phyloP scores from a whole-genome alignment of 495 filamentous ascomycete genomes.

The Ramalina intermedia region DNA sequence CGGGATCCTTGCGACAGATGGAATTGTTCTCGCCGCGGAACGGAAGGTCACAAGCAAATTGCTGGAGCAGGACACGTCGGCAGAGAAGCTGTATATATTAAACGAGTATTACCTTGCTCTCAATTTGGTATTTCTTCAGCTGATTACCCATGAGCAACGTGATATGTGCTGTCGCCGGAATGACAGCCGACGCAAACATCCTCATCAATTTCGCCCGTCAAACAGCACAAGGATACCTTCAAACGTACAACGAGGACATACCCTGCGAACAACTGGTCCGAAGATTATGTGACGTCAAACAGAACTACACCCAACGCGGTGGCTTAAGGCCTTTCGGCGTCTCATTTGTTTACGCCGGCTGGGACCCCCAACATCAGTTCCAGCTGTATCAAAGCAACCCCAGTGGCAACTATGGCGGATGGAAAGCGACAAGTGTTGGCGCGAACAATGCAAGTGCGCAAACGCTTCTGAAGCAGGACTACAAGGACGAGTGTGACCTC shows the following conservation, averaged over 20 bases:
- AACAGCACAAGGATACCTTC: constrained; percentile 89
- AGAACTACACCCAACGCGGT: constrained; percentile 98
- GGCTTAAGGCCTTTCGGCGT: constrained; percentile 96
- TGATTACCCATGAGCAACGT: constrained; percentile 60
- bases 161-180: constrained; percentile 98
- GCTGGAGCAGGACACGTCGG: constrained; percentile 96
- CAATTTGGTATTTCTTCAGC: constrained; percentile 1
- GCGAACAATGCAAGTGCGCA: constrained; percentile 97
- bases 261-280: constrained; percentile 98
- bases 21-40: constrained; percentile 97
- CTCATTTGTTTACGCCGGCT: constrained; percentile 98
- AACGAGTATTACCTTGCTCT: constrained; percentile 62
- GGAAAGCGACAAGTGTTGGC: constrained; percentile 96
- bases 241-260: constrained; percentile 99
- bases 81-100: constrained; percentile 97
- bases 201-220: constrained; percentile 98
- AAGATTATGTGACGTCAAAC: constrained; percentile 92
- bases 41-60: constrained; percentile 99
- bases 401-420: constrained; percentile 97
- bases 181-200: constrained; percentile 99
- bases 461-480: constrained; percentile 97
- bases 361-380: constrained; percentile 88
- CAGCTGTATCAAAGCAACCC: constrained; percentile 99
- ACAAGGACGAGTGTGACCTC: constrained; percentile 91
- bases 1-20: constrained; percentile 92